phyloP scores from a whole-genome alignment of 164 flowering plant species.

The Chimonanthus praecox region DNA sequence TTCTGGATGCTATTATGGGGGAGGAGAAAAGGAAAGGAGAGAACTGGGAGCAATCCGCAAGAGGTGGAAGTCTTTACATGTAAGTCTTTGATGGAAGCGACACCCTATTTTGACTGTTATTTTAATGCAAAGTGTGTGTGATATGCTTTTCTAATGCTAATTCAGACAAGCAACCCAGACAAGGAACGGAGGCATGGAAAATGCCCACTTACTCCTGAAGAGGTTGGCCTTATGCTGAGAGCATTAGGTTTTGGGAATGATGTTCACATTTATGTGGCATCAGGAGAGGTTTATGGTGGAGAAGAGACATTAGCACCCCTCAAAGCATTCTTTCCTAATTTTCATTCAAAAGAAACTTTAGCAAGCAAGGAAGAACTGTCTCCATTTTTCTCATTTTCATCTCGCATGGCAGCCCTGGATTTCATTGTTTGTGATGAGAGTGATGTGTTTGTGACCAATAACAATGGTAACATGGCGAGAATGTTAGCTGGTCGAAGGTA shows the following conservation, averaged over 20 bases:
- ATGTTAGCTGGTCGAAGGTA: slow-evolving; percentile 98
- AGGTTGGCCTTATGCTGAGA: slow-evolving; percentile 94
- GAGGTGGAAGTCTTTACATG: slow-evolving; percentile 99
- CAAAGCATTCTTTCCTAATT: slow-evolving; percentile 79
- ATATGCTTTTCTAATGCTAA: background rate
- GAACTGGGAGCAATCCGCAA: slow-evolving; percentile 73
- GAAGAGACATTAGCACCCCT: slow-evolving; percentile 88
- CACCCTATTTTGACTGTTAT: background rate
- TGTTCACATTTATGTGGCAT: slow-evolving; percentile 92
- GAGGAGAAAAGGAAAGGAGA: slow-evolving; percentile 85
- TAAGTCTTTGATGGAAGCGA: slow-evolving; percentile 23
- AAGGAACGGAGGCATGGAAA: slow-evolving; percentile 92
- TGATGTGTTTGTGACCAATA: slow-evolving; percentile 95
- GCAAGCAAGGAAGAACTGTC: slow-evolving; percentile 70
- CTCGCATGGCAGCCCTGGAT: slow-evolving; percentile 98
- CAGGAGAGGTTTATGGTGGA: slow-evolving; percentile 94
- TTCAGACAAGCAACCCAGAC: slow-evolving; percentile 79
- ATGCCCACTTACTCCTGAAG: slow-evolving; percentile 97
- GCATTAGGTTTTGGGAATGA: slow-evolving; percentile 89
- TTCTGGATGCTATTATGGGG: slow-evolving; percentile 98
- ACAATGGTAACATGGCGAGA: slow-evolving; percentile 98
- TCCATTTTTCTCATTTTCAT: slow-evolving; percentile 72
- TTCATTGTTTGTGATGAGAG: slow-evolving; percentile 96
- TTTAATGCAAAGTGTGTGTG: background rate
- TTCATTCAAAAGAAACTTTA: slow-evolving; percentile 79